phyloP scores from a whole-genome alignment of 2,329 filamentous ascomycete species.

The Hyphodiscus sp. region DNA sequence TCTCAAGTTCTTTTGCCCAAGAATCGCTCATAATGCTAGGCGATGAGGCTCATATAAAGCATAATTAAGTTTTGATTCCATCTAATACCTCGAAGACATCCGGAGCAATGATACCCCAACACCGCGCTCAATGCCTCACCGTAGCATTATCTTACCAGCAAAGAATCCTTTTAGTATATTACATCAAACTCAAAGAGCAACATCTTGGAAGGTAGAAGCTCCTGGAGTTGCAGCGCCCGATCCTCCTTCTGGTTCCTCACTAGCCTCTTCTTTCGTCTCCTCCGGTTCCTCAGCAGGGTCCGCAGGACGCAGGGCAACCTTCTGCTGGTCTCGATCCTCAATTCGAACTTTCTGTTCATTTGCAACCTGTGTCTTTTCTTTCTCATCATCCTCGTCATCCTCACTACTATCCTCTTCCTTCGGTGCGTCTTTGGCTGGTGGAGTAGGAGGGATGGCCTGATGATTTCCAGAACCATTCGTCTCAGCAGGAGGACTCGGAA shows the following conservation, averaged over 20 bases:
- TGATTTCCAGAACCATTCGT: slow-evolving; percentile 21
- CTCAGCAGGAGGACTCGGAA: slow-evolving; percentile 13
- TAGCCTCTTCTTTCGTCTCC: slow-evolving; percentile 33
- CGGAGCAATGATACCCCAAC: not conserved
- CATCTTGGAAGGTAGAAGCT: slow-evolving; percentile 58
- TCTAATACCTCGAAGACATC: not conserved
- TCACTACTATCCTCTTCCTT: slow-evolving; percentile 20
- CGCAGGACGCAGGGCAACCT: slow-evolving; percentile 43
- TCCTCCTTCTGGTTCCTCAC: slow-evolving; percentile 18
- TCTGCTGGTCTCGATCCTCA: slow-evolving; percentile 49
- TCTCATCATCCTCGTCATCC: slow-evolving; percentile 23
- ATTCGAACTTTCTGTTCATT: slow-evolving; percentile 52
- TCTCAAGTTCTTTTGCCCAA: no score
- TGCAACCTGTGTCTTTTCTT: slow-evolving; percentile 28
- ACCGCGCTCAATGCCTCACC: slow-evolving; percentile 5
- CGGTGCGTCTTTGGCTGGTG: slow-evolving; percentile 25
- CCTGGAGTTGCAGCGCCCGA: slow-evolving; percentile 40
- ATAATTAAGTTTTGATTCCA: not conserved
- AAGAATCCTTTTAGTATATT: slow-evolving; percentile 16
- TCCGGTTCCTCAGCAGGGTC: slow-evolving; percentile 21
- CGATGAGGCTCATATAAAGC: no score
- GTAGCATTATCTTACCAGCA: slow-evolving; percentile 2
- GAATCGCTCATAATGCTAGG: no score
- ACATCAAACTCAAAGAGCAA: slow-evolving; percentile 38
- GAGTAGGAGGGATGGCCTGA: slow-evolving; percentile 24